These are phyloP conservation scores for Oemleria cerasiformis DNA, from an alignment of 306 rosid species.

Conservation along the genomic window DNA sequence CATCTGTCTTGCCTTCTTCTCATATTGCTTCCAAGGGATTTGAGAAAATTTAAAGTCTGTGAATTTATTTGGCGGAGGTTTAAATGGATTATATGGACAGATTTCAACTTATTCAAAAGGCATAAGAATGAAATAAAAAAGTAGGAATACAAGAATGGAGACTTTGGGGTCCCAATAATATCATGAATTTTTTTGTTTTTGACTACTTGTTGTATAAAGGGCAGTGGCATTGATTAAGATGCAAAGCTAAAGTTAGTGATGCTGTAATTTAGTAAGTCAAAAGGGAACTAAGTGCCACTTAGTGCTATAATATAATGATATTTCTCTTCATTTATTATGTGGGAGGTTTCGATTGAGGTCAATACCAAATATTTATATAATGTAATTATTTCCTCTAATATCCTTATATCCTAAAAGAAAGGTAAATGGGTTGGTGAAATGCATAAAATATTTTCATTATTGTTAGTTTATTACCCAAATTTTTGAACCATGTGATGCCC, in stretches of 20 bases:
- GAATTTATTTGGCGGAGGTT: constrained; percentile 10
- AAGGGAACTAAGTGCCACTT: too few relatives aligned
- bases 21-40: constrained; percentile 15
- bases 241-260: constrained; percentile 52
- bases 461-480: constrained; percentile 24
- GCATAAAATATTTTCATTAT: constrained; percentile 6
- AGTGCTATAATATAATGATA: too few relatives aligned
- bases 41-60: constrained; percentile 7
- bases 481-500: constrained; percentile 37
- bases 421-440: constrained; percentile 15
- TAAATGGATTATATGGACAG: not conserved
- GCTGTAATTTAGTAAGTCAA: not conserved
- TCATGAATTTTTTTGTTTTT: constrained; percentile 39
- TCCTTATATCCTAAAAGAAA: too few relatives aligned
- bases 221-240: constrained; percentile 52
- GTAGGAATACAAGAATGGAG: constrained; percentile 20
- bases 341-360: too few relatives aligned
- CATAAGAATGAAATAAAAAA: constrained; percentile 15
- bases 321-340: too few relatives aligned
- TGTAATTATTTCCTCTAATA: too few relatives aligned
- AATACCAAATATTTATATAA: too few relatives aligned
- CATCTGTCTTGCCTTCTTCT: constrained; percentile 25
- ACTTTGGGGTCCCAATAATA: constrained; percentile 42
- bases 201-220: constrained; percentile 63
- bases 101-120: constrained; percentile 34